Conservation (phyloP, 2,329 filamentous ascomycete genomes). For the Massarina eburnea region DNA sequence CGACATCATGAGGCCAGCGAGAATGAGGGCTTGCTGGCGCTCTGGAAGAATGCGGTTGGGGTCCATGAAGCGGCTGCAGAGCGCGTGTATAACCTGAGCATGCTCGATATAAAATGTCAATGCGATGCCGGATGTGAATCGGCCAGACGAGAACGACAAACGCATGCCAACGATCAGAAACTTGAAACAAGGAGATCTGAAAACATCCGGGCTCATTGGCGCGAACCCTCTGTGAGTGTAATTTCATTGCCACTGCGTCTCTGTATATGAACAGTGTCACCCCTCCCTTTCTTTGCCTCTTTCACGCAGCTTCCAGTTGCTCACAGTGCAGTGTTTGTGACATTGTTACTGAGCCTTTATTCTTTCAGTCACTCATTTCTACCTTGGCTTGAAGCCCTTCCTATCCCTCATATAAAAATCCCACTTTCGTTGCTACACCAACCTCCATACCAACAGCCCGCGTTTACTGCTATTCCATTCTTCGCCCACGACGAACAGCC, state of each 20-base stretch:
- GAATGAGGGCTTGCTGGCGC: conserved; percentile 27
- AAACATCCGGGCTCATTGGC: conserved; percentile 31
- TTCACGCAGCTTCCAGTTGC: conserved; percentile 38
- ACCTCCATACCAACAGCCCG: conserved; percentile 3
- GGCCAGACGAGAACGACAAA: conserved; percentile 30
- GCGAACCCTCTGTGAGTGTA: conserved; percentile 33
- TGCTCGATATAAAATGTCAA: conserved; percentile 33
- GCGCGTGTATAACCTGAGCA: conserved; percentile 21
- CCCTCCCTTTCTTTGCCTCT: conserved; percentile 16
- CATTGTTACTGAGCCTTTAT: conserved; percentile 17
- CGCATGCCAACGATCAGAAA: conserved; percentile 28
- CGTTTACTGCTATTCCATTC: conserved; percentile 13
- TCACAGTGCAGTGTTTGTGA: conserved; percentile 29
- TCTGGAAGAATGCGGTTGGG: conserved; percentile 16
- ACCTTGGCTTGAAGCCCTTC: conserved; percentile 2
- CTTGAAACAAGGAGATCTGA: conserved; percentile 40
- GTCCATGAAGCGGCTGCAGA: conserved; percentile 23
- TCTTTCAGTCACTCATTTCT: conserved; percentile 33
- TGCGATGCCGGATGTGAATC: conserved; percentile 24
- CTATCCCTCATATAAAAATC: background rate
- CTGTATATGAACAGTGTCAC: conserved; percentile 36
- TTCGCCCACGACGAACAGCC: conserved; percentile 8
- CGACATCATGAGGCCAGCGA: conserved; percentile 27
- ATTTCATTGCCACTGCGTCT: conserved; percentile 14
- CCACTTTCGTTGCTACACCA: conserved; percentile 7